These are phyloP conservation scores for Aureobasidium pullulans DNA, from an alignment of 2,329 filamentous ascomycete genomes.

Conservation along the genomic window DNA sequence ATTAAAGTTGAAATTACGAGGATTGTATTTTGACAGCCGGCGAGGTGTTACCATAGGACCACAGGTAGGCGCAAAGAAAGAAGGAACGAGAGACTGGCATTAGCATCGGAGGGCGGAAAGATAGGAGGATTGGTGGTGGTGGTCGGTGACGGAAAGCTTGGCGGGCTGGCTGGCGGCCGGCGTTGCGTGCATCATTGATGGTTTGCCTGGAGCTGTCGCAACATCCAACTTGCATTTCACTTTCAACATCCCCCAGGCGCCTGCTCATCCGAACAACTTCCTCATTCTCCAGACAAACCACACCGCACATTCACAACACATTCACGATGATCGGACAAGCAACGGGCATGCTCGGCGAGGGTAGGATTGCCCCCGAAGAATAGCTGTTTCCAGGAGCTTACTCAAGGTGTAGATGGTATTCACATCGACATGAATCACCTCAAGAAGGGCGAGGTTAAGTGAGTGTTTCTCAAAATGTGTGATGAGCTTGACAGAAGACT, in stretches of 20 bases:
- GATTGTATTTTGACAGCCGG: neutral
- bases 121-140: neutral
- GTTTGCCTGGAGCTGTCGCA: conserved; percentile 10
- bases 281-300: neutral
- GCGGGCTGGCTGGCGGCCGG: neutral
- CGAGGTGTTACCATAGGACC: conserved; percentile 1
- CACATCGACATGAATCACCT: conserved; percentile 98
- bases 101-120: no score
- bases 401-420: conserved; percentile 73
- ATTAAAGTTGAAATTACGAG: neutral
- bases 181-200: neutral
- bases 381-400: conserved; percentile 15
- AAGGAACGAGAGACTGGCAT: neutral
- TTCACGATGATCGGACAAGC: conserved; percentile 27
- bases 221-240: conserved; percentile 6
- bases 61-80: neutral
- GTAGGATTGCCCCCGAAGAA: conserved; percentile 19
- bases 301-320: neutral
- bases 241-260: neutral
- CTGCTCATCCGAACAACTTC: neutral
- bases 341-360: conserved; percentile 36
- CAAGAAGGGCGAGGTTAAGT: conserved; percentile 99
- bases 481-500: conserved; percentile 17
- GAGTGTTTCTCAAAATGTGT: conserved; percentile 35
- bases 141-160: conserved; percentile 5